phyloP scores from a whole-genome alignment of 1,284 basidiomycete genomes.

The Ganoderma boninense region DNA sequence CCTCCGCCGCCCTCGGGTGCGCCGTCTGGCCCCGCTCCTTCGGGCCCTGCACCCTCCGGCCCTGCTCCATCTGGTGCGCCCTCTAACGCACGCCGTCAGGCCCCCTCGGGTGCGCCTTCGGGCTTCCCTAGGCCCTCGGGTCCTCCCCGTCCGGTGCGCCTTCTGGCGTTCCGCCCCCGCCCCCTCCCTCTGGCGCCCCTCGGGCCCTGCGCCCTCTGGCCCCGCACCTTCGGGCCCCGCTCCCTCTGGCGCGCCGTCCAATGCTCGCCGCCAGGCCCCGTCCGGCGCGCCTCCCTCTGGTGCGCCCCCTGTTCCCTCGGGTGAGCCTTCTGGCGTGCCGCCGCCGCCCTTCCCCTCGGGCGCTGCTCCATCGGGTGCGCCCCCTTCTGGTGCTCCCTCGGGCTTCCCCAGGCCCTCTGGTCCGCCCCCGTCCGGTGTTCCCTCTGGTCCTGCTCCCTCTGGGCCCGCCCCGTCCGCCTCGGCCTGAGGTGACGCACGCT shows the following conservation, averaged over 20 bases:
- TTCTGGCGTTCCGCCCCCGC: no score
- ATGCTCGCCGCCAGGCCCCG: background rate
- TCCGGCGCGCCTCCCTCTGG: background rate
- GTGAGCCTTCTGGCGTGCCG: no score
- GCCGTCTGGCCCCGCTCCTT: background rate
- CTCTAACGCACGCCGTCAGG: no score
- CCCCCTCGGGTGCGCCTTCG: no score
- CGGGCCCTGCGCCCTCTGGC: background rate
- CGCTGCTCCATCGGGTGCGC: background rate
- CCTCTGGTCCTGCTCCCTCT: background rate
- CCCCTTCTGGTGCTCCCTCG: background rate
- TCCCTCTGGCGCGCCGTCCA: background rate
- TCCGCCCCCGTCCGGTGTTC: background rate
- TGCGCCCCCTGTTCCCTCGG: no score
- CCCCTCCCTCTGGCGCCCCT: no score
- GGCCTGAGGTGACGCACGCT: background rate
- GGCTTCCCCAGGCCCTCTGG: slow-evolving; percentile 1
- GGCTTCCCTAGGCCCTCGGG: no score
- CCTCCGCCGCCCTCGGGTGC: background rate
- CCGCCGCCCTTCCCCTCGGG: background rate
- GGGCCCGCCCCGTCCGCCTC: background rate
- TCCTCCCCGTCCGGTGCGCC: no score
- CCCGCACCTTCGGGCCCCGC: no score
- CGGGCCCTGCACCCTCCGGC: background rate
- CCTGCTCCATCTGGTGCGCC: background rate